Evolutionary conservation across 2,329 filamentous ascomycete species (phyloP).

Genomic region (Xylariaceae sp.): DNA sequence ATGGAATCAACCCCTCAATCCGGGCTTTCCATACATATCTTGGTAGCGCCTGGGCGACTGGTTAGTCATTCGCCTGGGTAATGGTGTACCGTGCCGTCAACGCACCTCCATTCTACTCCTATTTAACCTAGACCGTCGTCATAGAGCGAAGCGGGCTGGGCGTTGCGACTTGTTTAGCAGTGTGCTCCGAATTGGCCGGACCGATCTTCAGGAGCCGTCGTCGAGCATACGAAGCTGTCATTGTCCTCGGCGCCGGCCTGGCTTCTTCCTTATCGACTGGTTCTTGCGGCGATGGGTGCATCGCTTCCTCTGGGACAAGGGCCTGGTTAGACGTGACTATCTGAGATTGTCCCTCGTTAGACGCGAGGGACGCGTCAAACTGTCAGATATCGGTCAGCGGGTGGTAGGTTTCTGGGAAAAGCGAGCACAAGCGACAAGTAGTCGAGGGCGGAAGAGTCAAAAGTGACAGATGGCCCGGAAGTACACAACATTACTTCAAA

Average conservation of each 20-base stretch:
- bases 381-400: conserved; percentile 78
- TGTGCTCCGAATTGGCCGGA: conserved; percentile 52
- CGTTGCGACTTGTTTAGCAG: conserved; percentile 58
- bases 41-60: conserved; percentile 10
- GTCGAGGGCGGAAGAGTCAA: background rate
- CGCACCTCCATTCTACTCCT: conserved; percentile 40
- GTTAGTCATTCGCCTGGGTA: conserved; percentile 3
- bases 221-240: conserved; percentile 46
- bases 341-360: conserved; percentile 84
- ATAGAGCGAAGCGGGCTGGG: conserved; percentile 73
- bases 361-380: conserved; percentile 75
- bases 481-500: conserved; percentile 17
- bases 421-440: background rate
- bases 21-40: conserved; percentile 9
- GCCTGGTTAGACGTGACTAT: conserved; percentile 51
- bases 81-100: background rate
- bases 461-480: conserved; percentile 9
- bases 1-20: conserved; percentile 5
- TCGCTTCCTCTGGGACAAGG: conserved; percentile 45
- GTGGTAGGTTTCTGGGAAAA: conserved; percentile 15
- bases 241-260: conserved; percentile 38
- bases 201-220: conserved; percentile 55
- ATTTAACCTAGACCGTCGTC: conserved; percentile 61
- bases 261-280: conserved; percentile 44
- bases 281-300: conserved; percentile 50